Evolutionary conservation across 1,284 basidiomycete genomes (phyloP), one percentile per base, ranked within the genome.

Genomic region (Caloboletus inedulis): DNA sequence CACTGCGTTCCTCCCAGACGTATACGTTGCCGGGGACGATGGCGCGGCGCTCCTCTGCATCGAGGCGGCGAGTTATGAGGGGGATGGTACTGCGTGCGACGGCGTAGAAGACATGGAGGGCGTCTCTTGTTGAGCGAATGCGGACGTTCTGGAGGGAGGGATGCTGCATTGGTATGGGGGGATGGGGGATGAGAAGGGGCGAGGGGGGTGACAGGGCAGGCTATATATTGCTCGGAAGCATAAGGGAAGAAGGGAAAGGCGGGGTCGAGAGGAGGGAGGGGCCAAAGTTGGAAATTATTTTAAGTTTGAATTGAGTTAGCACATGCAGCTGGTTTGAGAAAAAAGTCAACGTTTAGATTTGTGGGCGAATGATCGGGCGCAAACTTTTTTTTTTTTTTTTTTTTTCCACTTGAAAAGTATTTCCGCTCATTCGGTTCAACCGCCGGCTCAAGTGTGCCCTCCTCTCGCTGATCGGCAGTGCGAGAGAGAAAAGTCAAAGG

Each of bases 1-100:
- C 82, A 45, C 84, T 84, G 61, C 85, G 84, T 62, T 90, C 89
- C 66, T 91, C 89, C 89, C 89, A 91, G 55, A 91, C 86, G 60
- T 89, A 91, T 27, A 90, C 85, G 59, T 89, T 87, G 37, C 89
- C 89, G 3, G 87, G 75, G 21, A 75, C 60, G 59, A 85, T 84
- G 36, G 79, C 77, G 45, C 80, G 73, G 33, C 83, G 76, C 60
- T 84, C 88, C 62, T 90, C 89, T 48, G 85, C 85, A 63, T 91
- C 89, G 60, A 91, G 79, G 8, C 89, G 82, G 51, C 88, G 81
- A 23, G 84, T 85, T 61, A 89, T 88, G 62, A 91, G 77, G 52
- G 87, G 85, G 45, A 90, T 76, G 59, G 75, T 66, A 63, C 81
- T 78, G 56, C 77, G 76, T 2, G 85, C 83, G 54, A 89, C 87